A percentile compares a stretch with the other conserved stretches of the same genome.
phyloP scores from a whole-genome alignment of 495 filamentous ascomycete genomes.

The Parathielavia appendiculata region DNA sequence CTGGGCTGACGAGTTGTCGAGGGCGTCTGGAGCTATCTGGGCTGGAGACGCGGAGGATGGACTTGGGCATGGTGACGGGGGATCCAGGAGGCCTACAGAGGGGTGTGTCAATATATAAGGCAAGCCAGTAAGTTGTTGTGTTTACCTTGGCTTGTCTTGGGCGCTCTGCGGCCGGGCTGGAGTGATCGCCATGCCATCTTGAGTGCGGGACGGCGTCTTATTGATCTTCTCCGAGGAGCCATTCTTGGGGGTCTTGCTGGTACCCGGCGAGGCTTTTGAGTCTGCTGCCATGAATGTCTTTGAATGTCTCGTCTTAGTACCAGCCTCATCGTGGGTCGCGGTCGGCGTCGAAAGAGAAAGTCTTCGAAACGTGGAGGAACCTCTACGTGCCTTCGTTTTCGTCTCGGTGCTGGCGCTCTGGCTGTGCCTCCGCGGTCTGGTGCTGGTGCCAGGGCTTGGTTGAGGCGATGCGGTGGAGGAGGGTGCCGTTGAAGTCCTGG shows the following conservation, averaged over 20 bases:
- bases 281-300: constrained; percentile 26
- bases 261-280: constrained; percentile 15
- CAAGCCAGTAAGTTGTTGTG: not conserved
- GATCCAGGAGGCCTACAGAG: not conserved
- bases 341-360: constrained; percentile 24
- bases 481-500: constrained; percentile 16
- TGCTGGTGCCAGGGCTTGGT: constrained; percentile 6
- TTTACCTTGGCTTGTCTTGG: constrained; percentile 23
- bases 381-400: constrained; percentile 34
- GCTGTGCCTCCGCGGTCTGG: constrained; percentile 31
- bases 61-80: constrained; percentile 24
- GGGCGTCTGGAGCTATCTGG: constrained; percentile 23
- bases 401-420: constrained; percentile 22
- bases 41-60: constrained; percentile 31
- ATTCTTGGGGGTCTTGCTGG: constrained; percentile 23
- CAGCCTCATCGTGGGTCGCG: constrained; percentile 18
- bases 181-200: constrained; percentile 10
- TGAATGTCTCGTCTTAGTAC: constrained; percentile 29
- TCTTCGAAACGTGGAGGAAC: constrained; percentile 27
- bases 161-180: not conserved
- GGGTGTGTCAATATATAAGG: not conserved
- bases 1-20: constrained; percentile 16
- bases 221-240: constrained; percentile 27
- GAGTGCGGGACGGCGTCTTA: constrained; percentile 16
- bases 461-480: constrained; percentile 17